Evolutionary conservation across 768 basidiomycete species (phyloP), one percentile per base, ranked within the genome.

Genomic region (Auricularia sp.): DNA sequence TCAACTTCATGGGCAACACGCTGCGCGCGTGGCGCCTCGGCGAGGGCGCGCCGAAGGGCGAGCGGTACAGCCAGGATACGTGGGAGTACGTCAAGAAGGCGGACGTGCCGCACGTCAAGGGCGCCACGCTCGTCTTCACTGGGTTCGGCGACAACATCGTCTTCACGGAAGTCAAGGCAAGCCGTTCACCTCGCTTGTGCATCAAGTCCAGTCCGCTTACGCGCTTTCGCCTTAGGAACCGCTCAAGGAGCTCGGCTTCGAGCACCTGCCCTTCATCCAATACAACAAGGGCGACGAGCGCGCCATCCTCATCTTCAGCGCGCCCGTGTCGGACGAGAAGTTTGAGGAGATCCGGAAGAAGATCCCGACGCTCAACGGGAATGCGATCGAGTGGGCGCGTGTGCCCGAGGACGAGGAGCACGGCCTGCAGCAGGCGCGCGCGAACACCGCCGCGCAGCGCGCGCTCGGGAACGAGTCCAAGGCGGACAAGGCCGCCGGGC

Each of bases 1-100:
- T 92, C 62, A 86, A 92, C 68, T 90, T 90, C 74, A 80, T 92
- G 76, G 90, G 89, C 8, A 79, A 77, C 58, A 87, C 85, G 66
- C 73, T 92, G 62, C 81, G 82, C 63, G 86, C 91, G 4, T 59
- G 61, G 44, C 62, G 62, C 3, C 42, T 45, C 42, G 21, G 62
- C 56, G 56, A 59, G 56, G 56, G 56, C 56, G 56, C 29, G 5
- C 34, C 56, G 7, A 51, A 51, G 47, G 37, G 63, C 78, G 84
- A 63, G 76, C 83, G 54, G 84, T 85, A 63, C 82, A 84, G 58
- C 83, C 70, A 66, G 71, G 69, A 69, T 11, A 81, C 79, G 66
- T 80, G 78, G 29, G 80, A 82, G 10, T 77, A 76, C 44, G 76
- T 83, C 64, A 77, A 76, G 64, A 72, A 72, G 36, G 78, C 78